Evolutionary conservation across 2,329 filamentous ascomycete genomes (phyloP).

Genomic region (Aspergillus costaricaensis): DNA sequence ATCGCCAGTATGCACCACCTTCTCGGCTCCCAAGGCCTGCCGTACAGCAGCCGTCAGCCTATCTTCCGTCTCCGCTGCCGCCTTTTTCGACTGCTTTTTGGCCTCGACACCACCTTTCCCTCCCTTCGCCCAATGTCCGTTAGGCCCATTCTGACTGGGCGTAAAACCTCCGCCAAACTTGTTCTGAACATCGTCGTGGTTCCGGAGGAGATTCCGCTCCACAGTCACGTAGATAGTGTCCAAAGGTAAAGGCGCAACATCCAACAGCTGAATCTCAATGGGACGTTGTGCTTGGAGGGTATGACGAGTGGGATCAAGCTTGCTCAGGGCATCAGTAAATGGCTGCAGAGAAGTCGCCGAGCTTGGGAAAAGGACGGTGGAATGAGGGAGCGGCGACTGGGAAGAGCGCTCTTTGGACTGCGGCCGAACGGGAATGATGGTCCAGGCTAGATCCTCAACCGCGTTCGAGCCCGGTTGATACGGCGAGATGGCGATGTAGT

Average conservation of each 20-base stretch:
- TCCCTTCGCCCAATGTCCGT: slow-evolving; percentile 42
- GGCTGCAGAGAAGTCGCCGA: slow-evolving; percentile 74
- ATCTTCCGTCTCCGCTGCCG: slow-evolving; percentile 52
- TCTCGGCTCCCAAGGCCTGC: slow-evolving; percentile 70
- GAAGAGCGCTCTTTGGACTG: slow-evolving; percentile 46
- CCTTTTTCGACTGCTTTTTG: slow-evolving; percentile 39
- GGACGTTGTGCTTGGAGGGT: slow-evolving; percentile 71
- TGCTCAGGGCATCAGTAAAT: slow-evolving; percentile 73
- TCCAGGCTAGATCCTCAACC: slow-evolving; percentile 71
- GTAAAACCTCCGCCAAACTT: slow-evolving; percentile 71
- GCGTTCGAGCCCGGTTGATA: slow-evolving; percentile 44
- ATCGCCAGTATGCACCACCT: slow-evolving; percentile 82
- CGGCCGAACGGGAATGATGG: slow-evolving; percentile 73
- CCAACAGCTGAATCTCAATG: slow-evolving; percentile 80
- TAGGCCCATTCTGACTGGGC: slow-evolving; percentile 35
- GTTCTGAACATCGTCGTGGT: slow-evolving; percentile 78
- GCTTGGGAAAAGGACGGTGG: slow-evolving; percentile 75
- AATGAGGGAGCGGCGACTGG: slow-evolving; percentile 67
- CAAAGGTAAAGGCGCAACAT: slow-evolving; percentile 75
- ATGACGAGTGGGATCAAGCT: slow-evolving; percentile 73
- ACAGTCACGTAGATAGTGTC: slow-evolving; percentile 86
- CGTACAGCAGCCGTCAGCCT: slow-evolving; percentile 68
- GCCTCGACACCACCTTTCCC: slow-evolving; percentile 31
- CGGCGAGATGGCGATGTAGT: slow-evolving; percentile 51
- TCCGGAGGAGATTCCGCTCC: slow-evolving; percentile 75